These are phyloP conservation scores for Irpex sp. DNA, from an alignment of 1,284 basidiomycete species.

Conservation along the genomic window DNA sequence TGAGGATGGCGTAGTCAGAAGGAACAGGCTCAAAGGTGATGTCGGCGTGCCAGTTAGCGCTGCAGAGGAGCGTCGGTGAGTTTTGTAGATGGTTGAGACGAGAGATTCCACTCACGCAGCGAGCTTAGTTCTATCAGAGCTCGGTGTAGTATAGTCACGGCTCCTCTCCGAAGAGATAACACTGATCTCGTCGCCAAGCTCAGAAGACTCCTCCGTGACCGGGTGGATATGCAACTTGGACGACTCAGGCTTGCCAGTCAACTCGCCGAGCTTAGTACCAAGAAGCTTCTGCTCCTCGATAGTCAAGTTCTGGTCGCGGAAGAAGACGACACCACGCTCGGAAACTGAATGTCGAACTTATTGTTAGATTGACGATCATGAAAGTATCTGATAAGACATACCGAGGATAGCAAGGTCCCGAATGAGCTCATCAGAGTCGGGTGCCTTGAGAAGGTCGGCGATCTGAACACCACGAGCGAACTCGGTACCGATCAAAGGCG, in stretches of 20 bases:
- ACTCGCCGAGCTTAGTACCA: constrained; percentile 47
- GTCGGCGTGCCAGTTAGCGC: constrained; percentile 52
- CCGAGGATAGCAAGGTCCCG: constrained; percentile 45
- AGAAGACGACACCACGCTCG: constrained; percentile 72
- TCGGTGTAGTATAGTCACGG: constrained; percentile 3
- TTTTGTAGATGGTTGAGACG: background rate
- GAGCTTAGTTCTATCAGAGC: constrained; percentile 7
- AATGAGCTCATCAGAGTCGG: constrained; percentile 40
- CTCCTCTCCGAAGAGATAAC: constrained; percentile 43
- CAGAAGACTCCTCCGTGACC: constrained; percentile 47
- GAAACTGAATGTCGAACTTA: constrained; percentile 35
- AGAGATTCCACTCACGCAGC: constrained; percentile 9
- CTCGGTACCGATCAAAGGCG: constrained; percentile 13
- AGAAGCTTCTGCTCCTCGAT: constrained; percentile 44
- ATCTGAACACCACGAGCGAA: constrained; percentile 12
- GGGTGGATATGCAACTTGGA: constrained; percentile 65
- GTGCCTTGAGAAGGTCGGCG: constrained; percentile 28
- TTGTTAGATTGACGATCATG: background rate
- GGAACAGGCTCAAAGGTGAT: constrained; percentile 71
- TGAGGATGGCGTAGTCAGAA: constrained; percentile 62
- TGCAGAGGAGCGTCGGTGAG: constrained; percentile 22
- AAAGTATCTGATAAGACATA: background rate
- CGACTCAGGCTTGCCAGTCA: constrained; percentile 54
- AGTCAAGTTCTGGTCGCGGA: constrained; percentile 52
- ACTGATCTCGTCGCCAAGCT: constrained; percentile 46